phyloP scores from a whole-genome alignment of 2,329 filamentous ascomycete genomes.

The Epicoccum sorghinum region DNA sequence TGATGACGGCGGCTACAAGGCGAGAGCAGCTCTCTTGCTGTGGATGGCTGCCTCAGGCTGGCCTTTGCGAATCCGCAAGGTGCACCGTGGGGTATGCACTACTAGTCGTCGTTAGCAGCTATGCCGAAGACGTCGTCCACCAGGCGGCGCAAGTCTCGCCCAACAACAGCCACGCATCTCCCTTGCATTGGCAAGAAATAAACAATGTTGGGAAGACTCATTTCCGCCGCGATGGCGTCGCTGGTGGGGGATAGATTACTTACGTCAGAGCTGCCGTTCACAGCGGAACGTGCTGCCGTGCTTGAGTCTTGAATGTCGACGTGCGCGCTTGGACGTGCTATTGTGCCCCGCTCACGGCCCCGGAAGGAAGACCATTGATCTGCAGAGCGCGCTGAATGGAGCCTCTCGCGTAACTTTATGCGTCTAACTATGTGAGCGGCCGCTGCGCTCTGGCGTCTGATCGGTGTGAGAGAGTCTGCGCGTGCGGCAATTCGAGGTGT shows the following conservation, averaged over 20 bases:
- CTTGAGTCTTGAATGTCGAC: slow-evolving; percentile 1
- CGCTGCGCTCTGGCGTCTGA: not conserved
- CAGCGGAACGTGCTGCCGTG: slow-evolving; percentile 8
- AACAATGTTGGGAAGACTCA: not conserved
- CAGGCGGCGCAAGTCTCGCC: not conserved
- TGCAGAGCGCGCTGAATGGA: not conserved
- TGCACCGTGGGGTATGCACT: not conserved
- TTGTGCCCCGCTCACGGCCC: slow-evolving; percentile 16
- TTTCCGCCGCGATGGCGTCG: not conserved
- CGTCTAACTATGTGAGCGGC: not conserved
- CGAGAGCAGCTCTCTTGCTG: not conserved
- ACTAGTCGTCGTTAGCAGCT: slow-evolving; percentile 12
- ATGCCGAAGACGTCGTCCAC: not conserved
- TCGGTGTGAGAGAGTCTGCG: slow-evolving; percentile 14
- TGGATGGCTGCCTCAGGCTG: not conserved
- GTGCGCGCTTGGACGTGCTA: slow-evolving; percentile 14
- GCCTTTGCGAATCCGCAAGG: not conserved
- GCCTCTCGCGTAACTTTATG: slow-evolving; percentile 2
- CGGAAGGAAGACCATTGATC: slow-evolving; percentile 10
- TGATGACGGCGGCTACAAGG: not conserved
- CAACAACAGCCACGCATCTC: not conserved
- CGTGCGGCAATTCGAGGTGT: not conserved
- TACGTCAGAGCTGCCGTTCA: slow-evolving; percentile 15
- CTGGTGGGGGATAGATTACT: not conserved
- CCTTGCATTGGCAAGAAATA: slow-evolving; percentile 4